Base-by-base conservation (phyloP, 345 rosid species). In the Heritiera fomes region DNA sequence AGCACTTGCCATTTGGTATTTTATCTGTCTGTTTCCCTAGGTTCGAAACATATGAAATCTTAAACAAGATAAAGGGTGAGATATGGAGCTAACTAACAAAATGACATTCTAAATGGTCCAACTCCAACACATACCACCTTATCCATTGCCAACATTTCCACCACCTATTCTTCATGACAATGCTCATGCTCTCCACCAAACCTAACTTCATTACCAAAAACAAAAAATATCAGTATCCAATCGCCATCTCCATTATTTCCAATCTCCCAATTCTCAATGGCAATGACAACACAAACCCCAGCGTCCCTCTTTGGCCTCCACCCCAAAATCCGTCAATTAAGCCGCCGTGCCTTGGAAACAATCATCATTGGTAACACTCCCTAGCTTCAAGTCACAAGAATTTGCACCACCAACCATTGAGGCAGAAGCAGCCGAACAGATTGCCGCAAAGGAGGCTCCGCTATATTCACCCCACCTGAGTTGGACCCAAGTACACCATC, bases 401-500 rank as follows among this genome's bases (percentile, higher is more conserved):
- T 23, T 23, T 23, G 28, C 28, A 23, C 28, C 73, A 46, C 67
- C n/a, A 5, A 30, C 47, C 64, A 79, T 87, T 63, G 86, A 81
- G 76, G 85, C 87, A 0, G 70, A 90, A 0, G 80, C 88, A 1
- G 82, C 75, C 0, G 89, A 82, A 6, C 85, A 6, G 64, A 81
- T 80, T 17, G 78, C 84, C 5, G 75, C 87, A 62, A 79, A 83
- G 40, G 88, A 80, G 71, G 95, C 94, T 4, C 97, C 97, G 92
- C 86, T 2, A 97, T 96, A 0, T 95, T 95, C 87, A 93, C 96
- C 1, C 94, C 94, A 0, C 97, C 94, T 2, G 83, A 90, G 85
- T 93, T 23, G 65, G 98, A 95, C 84, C 97, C 90, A 10, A 92
- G 63, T 81, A 92, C 98, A 46, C 99, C 98, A 23, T 95, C 99